Base-by-base conservation (phyloP, 768 basidiomycete genomes). In the Tricholoma sp. region DNA sequence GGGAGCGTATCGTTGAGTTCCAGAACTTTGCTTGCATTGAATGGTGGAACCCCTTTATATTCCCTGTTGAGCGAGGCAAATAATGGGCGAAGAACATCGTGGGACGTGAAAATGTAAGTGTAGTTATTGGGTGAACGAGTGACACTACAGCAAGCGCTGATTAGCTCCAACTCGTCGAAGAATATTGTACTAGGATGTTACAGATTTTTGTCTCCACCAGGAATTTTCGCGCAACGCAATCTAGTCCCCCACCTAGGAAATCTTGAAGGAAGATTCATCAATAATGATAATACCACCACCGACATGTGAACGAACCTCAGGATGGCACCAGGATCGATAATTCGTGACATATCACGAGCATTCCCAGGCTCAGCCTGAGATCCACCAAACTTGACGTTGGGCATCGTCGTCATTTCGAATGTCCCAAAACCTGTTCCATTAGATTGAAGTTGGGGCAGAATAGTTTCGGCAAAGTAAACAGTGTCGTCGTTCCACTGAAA, bases 201-300 rank as follows among this genome's bases (percentile, higher is more conserved):
- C 43, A 16, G 45, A 35, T 39, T 53, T 37, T 55, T 9, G 37
- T 45, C 43, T 22, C 43, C 43, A 45, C 22, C 43, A 6, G 73
- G 65, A 14, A 76, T 61, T 39, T 69, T 71, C 14, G 61, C 56
- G 58, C 76, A 78, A 34, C 67, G 69, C 4, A 72, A 73, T 18
- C 76, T 65, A 18, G 74, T 67, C 0, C 76, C 76, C 76, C 76
- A 77, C 55, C 71, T 64, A 14, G 76, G 72, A 57, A 71, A 72
- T 50, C 74, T 75, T 24, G 14, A 35, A 50, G 5, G 43, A 45
- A 45, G n/a, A n/a, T n/a, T 10, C 21, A 45, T 45, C 43, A 22
- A 45, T 45, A 45, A 21, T 19, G 43, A 22, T 22, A 45, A 45
- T 45, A 45, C 18, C 18, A 11, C 19, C 19, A 9, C 21, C 43